A percentile compares a stretch with the other conserved stretches of the same genome.
phyloP scores from a whole-genome alignment of 441 rosid genomes.

The Manihot esculenta region DNA sequence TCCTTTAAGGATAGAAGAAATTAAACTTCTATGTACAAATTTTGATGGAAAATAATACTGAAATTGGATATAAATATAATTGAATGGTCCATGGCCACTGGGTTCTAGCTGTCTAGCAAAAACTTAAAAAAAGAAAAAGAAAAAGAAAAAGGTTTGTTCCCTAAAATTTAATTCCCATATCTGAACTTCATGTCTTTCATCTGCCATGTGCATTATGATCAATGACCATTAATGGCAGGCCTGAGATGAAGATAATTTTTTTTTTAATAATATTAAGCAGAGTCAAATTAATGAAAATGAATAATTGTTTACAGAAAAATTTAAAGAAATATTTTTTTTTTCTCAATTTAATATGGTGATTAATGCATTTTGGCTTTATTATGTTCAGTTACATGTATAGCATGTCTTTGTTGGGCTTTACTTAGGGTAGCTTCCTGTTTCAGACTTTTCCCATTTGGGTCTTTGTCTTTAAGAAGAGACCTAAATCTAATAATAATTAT shows the following conservation, averaged over 20 bases:
- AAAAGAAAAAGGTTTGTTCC: background rate
- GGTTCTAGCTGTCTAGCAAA: background rate
- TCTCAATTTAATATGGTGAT: background rate
- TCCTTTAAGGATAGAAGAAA: too few species aligned
- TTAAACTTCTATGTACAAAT: background rate
- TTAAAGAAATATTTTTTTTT: background rate
- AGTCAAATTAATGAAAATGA: conserved; percentile 14
- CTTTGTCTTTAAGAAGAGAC: background rate
- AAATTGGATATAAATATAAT: background rate
- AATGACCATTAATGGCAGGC: background rate
- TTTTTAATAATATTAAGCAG: background rate
- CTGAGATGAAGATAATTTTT: background rate
- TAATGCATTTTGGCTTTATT: background rate
- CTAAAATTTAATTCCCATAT: background rate
- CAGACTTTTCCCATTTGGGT: background rate
- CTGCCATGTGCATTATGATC: background rate
- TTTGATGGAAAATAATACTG: background rate
- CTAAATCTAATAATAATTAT: background rate
- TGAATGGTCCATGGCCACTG: background rate
- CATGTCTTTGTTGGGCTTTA: background rate
- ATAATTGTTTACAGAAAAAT: background rate
- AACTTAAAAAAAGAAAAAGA: background rate
- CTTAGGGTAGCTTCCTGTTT: background rate
- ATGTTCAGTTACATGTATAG: background rate
- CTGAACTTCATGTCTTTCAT: conserved; percentile 1